phyloP scores from a whole-genome alignment of 176 grass and related monocot species.

The barley (Hordeum vulgare) region DNA sequence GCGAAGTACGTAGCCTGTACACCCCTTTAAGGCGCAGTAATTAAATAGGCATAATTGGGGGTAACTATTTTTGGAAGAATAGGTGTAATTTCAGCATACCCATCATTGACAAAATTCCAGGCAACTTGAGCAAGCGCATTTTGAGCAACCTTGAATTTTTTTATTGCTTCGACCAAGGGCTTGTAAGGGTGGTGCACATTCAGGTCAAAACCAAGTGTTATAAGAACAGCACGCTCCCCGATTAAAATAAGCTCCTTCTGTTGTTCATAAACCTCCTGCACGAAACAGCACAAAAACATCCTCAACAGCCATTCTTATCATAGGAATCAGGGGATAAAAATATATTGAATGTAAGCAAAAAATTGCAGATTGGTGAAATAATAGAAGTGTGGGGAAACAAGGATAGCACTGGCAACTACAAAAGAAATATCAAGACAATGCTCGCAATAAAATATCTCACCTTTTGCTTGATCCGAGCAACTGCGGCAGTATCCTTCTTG shows the following conservation, averaged over 20 bases:
- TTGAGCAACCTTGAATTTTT: constrained; percentile 85
- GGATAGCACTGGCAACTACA: not conserved
- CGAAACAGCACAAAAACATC: constrained; percentile 1
- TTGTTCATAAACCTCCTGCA: constrained; percentile 85
- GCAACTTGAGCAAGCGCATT: constrained; percentile 96
- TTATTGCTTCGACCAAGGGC: constrained; percentile 88
- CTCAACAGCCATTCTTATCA: not conserved
- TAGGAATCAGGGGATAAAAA: not conserved
- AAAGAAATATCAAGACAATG: not conserved
- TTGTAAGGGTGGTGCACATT: constrained; percentile 90
- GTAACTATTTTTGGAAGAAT: constrained; percentile 25
- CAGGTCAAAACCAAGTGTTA: constrained; percentile 79
- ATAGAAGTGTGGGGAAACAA: not conserved
- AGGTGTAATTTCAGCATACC: constrained; percentile 73
- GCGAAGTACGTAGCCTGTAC: constrained; percentile 93
- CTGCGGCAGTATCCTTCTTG: constrained; percentile 77
- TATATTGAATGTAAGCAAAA: not conserved
- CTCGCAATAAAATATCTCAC: constrained; percentile 19
- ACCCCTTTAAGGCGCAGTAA: constrained; percentile 50
- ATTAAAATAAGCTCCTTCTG: constrained; percentile 94
- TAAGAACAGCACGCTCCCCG: constrained; percentile 72
- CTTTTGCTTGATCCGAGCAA: constrained; percentile 84
- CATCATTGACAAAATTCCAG: constrained; percentile 99
- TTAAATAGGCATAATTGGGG: constrained; percentile 61
- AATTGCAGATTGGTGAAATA: not conserved